These are phyloP conservation scores for barrel medic (Medicago truncatula) DNA, from an alignment of 306 rosid species.

Conservation along the genomic window DNA sequence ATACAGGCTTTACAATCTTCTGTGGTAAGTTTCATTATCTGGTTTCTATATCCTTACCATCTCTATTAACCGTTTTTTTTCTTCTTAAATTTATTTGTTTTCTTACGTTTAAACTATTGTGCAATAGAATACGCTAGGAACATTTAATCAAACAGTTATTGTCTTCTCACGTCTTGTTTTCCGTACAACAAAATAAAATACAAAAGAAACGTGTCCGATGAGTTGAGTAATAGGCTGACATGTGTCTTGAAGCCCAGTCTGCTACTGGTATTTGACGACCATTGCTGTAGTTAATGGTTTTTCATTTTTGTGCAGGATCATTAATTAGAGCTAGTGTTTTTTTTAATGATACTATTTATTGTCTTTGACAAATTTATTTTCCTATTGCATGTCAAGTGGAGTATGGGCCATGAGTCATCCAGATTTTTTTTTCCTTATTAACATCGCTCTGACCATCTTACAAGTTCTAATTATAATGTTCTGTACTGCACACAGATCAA, in stretches of 20 bases:
- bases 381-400: conserved; percentile 25
- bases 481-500: conserved; percentile 54
- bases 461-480: conserved; percentile 32
- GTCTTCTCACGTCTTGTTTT: conserved; percentile 1
- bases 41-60: conserved; percentile 8
- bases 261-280: background rate
- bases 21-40: conserved; percentile 57
- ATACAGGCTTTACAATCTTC: conserved; percentile 54
- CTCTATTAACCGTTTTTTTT: background rate
- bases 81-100: background rate
- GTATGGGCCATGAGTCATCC: background rate
- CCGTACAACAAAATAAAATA: background rate
- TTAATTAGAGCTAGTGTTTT: background rate
- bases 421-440: background rate
- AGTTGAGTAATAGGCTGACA: conserved; percentile 21
- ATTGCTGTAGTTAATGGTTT: conserved; percentile 6
- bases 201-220: background rate
- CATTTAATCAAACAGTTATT: conserved; percentile 1
- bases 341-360: background rate
- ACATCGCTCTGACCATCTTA: background rate
- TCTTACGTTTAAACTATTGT: background rate
- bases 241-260: conserved; percentile 16
- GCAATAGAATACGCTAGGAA: background rate
- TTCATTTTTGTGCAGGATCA: background rate
- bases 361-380: background rate